Base-by-base conservation (phyloP, 345 rosid species). In the Aurinia saxatilis region DNA sequence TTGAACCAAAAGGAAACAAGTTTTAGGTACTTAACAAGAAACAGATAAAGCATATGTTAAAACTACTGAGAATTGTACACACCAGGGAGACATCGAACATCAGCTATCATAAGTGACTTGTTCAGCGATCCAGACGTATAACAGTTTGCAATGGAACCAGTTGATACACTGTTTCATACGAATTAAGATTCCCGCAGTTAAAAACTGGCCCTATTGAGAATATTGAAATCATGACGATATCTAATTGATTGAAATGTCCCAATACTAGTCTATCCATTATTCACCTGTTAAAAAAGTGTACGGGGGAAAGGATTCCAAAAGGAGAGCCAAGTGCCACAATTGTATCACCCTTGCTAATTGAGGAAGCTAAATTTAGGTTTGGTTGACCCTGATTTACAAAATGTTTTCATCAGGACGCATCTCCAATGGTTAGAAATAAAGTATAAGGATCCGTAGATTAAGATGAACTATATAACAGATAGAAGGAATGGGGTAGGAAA, bases 61-160 rank as follows among this genome's bases (percentile, higher is more conserved):
- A 50, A 37, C 5, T 60, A 61, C 41, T 64, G 61, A 57, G 30
- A 71, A 42, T 60, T 51, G 59, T 49, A 57, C 86, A 47, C 57
- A 93, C 99, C 97, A 55, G 96, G 97, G 73, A 90, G 97, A 78
- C 97, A 87, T 13, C 91, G 85, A 73, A 90, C 82, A 75, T 90
- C 99, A 57, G 95, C 96, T 88, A 93, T 85, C 73, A 93, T 74
- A 77, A 90, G 77, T 39, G 88, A 82, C 57, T 66, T 60, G 35
- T 60, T 75, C 12, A 79, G 39, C 56, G 88, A 85, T 65, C 77
- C 69, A 56, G 88, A 83, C 40, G 90, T 91, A 71, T 77, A 85
- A 77, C 79, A 73, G 65, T 93, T 93, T 48, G 92, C 79, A 73
- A 90, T 70, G 67, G 86, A 81, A 74, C 99, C 99, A 54, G 77